Evolutionary conservation across 305 asterid genomes (phyloP).

Genomic region (Solanum aculeatissimum): DNA sequence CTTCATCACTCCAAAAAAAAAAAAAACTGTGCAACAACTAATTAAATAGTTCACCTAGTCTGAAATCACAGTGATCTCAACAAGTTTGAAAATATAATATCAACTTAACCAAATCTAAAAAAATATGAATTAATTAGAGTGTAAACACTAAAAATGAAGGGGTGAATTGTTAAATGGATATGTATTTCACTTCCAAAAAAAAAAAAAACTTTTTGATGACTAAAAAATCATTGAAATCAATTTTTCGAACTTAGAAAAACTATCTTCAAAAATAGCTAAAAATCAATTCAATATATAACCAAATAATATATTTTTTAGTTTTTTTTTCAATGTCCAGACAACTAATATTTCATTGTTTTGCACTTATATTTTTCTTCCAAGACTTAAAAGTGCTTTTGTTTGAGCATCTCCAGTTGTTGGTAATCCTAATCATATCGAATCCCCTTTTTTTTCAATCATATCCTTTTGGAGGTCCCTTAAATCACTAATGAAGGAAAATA

Average conservation of each 20-base stretch:
- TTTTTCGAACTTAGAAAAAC: background rate
- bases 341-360: background rate
- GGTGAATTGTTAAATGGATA: too few relatives aligned
- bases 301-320: background rate
- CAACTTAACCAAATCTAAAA: too few relatives aligned
- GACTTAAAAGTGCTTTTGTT: background rate
- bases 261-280: background rate
- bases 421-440: background rate
- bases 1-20: too few relatives aligned
- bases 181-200: too few relatives aligned
- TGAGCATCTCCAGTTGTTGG: background rate
- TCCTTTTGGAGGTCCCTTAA: background rate
- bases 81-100: too few relatives aligned
- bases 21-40: too few relatives aligned
- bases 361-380: background rate
- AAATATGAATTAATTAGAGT: too few relatives aligned
- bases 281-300: background rate
- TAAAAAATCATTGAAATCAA: background rate
- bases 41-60: too few relatives aligned
- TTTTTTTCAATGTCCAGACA: background rate
- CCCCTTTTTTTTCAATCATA: background rate
- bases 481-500: background rate
- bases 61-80: too few relatives aligned
- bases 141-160: too few relatives aligned
- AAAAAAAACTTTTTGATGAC: background rate